Evolutionary conservation across 495 filamentous ascomycete species (phyloP), one percentile per base, ranked within the genome.

Genomic region (Aspergillus incahuasiensis): DNA sequence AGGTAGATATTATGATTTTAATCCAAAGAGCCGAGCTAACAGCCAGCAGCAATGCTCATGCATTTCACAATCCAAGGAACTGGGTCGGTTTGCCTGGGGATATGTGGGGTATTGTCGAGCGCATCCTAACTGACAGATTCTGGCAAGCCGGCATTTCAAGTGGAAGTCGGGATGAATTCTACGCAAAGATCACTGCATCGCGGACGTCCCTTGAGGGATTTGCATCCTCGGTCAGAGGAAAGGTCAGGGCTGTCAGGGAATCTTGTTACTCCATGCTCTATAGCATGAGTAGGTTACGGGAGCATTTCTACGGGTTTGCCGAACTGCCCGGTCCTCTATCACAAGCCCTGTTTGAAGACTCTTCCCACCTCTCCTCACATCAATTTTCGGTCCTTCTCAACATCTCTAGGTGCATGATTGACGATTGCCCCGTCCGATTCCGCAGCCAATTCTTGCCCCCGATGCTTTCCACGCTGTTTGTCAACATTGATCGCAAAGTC

Each of bases 121-220:
- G 89, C 6, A 89, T 97, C 44, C 74, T 99, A 16, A 95, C 91
- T 1, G 94, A 99, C 72, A 87, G 94, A 21, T 97, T 99, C 65
- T 99, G 94, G 94, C 94, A 99, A 79, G 88, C 92, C 15, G 94
- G 94, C 15, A 99, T 99, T 39, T 97, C 94, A 0, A 88, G 81
- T 58, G 94, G 95, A 22, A 97, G 88, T 60, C 87, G 91, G 61
- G 94, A 97, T 49, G 91, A 96, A 32, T 99, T 99, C 65, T 97
- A 96, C 69, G 89, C 94, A 40, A 82, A 86, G 40, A 91, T 99
- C 28, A 85, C 86, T 9, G 85, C 87, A 21, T 97, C 95, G 34
- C 94, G 90, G 71, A 79, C 80, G 43, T 95, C 91, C 0, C 79
- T 96, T 38, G 94, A 99, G 71, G 94, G 94, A 0, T 87, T 97